Evolutionary conservation across 2,329 filamentous ascomycete species (phyloP), one percentile per base, ranked within the genome.

Genomic region (Aureobasidium mangrovei): DNA sequence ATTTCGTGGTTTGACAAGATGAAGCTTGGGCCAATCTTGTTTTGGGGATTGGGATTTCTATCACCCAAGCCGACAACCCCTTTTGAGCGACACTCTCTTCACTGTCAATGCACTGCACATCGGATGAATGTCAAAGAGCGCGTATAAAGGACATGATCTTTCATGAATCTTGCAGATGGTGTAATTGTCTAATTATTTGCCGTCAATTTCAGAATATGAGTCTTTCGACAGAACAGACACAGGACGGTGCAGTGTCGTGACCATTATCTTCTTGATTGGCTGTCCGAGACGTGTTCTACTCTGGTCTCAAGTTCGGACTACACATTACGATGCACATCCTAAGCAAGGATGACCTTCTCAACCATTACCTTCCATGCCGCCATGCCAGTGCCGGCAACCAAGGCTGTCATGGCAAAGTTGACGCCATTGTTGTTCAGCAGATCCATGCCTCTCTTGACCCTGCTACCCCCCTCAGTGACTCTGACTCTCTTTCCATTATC

Each of bases 371-470:
- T 45, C 49, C 49, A 53, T 3, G 28, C 49, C 8, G 7, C n/a
- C 54, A 56, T 56, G 8, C 55, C 57, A 27, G 43, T 82, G 33
- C 81, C 70, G 0, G 72, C 74, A 81, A 97, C 94, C 4, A 84
- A 86, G 4, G 84, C 81, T 18, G 91, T 91, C 91, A 96, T 97
- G 55, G 91, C 69, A 56, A 96, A 81, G 69, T 98, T 98, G 62
- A 98, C 90, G 53, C 88, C 86, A 69, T 98, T 98, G 69, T 98
- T 98, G 69, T 95, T 90, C 55, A 98, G 74, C 58, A 94, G 68
- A 66, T 95, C 80, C 72, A 76, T 48, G 66, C 82, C 89, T 61
- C 75, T 85, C 70, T 87, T 79, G 71, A 72, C 73, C 62, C 65
- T 59, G 33, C 61, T 63, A 3, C 65, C 67, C 43, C 63, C 66